Base-by-base conservation (phyloP, 1,284 basidiomycete genomes). In the Papiliotrema nemorosa region DNA sequence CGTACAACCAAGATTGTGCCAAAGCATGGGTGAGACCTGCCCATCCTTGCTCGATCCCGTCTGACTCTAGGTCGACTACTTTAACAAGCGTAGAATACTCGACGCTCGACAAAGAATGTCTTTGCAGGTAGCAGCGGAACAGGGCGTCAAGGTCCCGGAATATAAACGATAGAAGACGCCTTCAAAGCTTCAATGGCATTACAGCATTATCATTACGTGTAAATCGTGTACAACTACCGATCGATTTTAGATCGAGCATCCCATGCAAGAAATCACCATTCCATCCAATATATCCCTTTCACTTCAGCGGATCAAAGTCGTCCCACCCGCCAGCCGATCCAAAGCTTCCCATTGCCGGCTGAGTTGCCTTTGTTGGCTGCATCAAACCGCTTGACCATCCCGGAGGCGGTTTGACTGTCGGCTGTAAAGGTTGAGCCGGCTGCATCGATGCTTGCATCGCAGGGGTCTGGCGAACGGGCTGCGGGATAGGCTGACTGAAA, bases 71-170 rank as follows among this genome's bases (percentile, higher is more conserved):
- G 70, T 76, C 60, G 76, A 77, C 52, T 77, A 77, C 64, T 78
- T 77, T 58, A 75, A 76, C 62, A 75, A 77, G 57, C 69, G 76
- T 18, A 62, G 76, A 27, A 66, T 69, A 2, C 64, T 77, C 26
- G 75, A 76, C 53, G 57, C 73, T 29, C 58, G 76, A 20, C 69
- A 74, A 52, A 64, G 66, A 47, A 64, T 66, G n/a, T 76, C 74
- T 44, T 54, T 69, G 18, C 67, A 66, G 20, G 72, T 68, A 13
- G 70, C 69, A 9, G 65, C 66, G 26, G 59, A 53, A 42, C 60
- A 62, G 48, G 55, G 62, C 38, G 66, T 35, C n/a, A 31, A 33
- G 12, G 20, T 21, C 3, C 29, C 43, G 3, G 25, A 21, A 14
- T 24, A 38, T 4, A 14, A 21, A 40, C 20, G 29, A 44, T 44